Conservation (phyloP, 2,329 filamentous ascomycete genomes). For the Lecanicillium sp. region DNA sequence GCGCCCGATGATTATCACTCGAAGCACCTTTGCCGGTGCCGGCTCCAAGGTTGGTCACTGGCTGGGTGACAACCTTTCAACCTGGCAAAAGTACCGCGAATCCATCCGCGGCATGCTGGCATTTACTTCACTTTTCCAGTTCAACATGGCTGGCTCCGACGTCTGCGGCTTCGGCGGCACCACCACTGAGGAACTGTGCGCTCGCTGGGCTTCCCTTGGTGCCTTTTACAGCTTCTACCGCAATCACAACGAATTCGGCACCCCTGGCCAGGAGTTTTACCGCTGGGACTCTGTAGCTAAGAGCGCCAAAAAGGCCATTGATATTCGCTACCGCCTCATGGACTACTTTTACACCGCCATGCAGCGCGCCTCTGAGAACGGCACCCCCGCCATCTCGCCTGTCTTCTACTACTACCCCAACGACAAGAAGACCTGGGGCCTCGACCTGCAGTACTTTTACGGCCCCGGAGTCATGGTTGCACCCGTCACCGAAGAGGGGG, state of each 20-base stretch:
- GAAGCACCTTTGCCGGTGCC: conserved; percentile 71
- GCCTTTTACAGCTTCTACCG: conserved; percentile 61
- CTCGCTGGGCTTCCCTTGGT: conserved; percentile 56
- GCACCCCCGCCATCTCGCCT: conserved; percentile 57
- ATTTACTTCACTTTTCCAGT: conserved; percentile 60
- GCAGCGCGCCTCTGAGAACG: conserved; percentile 46
- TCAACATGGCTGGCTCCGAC: conserved; percentile 64
- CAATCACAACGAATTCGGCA: conserved; percentile 47
- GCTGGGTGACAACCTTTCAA: conserved; percentile 67
- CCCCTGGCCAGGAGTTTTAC: conserved; percentile 53
- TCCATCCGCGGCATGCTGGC: conserved; percentile 70
- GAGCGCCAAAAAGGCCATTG: conserved; percentile 59
- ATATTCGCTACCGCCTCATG: conserved; percentile 58
- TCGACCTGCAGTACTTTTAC: conserved; percentile 38
- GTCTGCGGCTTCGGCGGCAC: conserved; percentile 68
- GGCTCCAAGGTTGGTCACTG: conserved; percentile 74
- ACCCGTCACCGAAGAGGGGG: conserved; percentile 32
- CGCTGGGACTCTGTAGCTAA: conserved; percentile 51
- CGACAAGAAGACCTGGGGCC: conserved; percentile 29
- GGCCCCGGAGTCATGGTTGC: conserved; percentile 33
- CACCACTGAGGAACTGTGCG: conserved; percentile 55
- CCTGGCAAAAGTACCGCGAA: conserved; percentile 67
- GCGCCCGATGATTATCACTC: conserved; percentile 76
- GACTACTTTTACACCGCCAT: conserved; percentile 69
- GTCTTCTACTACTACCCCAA: conserved; percentile 59